Conservation (phyloP, 768 basidiomycete genomes). For the Agaricus bisporus region DNA sequence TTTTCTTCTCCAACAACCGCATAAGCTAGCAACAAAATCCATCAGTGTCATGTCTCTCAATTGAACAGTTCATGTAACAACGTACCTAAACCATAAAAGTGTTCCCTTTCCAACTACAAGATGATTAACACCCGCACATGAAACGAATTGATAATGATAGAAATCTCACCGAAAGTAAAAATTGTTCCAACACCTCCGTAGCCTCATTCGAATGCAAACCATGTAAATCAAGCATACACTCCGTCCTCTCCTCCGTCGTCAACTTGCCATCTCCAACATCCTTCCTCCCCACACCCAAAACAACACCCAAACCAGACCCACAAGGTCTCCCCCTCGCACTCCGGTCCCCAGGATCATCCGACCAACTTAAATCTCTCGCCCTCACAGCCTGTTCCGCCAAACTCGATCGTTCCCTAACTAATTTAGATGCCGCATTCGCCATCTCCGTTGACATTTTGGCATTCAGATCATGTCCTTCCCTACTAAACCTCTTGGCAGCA, state of each 20-base stretch:
- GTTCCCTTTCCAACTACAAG: constrained; percentile 74
- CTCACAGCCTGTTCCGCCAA: constrained; percentile 74
- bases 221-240: constrained; percentile 84
- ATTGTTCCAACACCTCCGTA: constrained; percentile 84
- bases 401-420: constrained; percentile 78
- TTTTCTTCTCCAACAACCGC: constrained; percentile 93
- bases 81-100: constrained; percentile 81
- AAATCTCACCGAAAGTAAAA: constrained; percentile 65
- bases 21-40: constrained; percentile 48
- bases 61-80: constrained; percentile 11
- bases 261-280: constrained; percentile 47
- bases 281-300: constrained; percentile 76
- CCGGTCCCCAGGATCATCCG: constrained; percentile 81
- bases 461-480: constrained; percentile 92
- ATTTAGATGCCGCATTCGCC: constrained; percentile 72
- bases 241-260: constrained; percentile 85
- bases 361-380: constrained; percentile 64
- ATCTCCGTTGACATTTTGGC: constrained; percentile 87
- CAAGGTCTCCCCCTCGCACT: constrained; percentile 63
- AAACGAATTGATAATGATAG: constrained; percentile 1
- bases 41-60: constrained; percentile 3
- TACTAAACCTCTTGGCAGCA: constrained; percentile 88
- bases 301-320: constrained; percentile 81
- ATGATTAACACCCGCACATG: neutral
- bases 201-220: constrained; percentile 93